These are phyloP conservation scores for Rauvolfia tetraphylla DNA, from an alignment of 257 asterid species.

Conservation along the genomic window DNA sequence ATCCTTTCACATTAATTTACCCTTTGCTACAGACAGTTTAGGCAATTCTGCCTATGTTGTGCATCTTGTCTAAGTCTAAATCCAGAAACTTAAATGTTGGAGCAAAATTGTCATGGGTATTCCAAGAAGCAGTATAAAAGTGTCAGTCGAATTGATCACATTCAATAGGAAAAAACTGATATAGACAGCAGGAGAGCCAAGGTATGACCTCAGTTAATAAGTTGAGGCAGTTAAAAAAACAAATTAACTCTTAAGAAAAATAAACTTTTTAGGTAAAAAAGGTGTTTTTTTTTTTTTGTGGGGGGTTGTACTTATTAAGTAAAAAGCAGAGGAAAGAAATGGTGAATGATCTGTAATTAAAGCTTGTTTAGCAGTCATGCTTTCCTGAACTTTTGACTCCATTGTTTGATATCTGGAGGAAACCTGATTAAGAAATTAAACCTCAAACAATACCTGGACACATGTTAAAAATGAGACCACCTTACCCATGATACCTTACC, in stretches of 20 bases:
- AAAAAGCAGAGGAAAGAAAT: not conserved
- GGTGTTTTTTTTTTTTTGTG: no score
- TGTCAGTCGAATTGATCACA: not conserved
- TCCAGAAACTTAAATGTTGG: not conserved
- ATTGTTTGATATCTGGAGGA: not conserved
- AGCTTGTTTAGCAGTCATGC: not conserved
- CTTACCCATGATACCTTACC: constrained; percentile 83
- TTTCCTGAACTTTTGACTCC: not conserved
- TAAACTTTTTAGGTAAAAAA: not conserved
- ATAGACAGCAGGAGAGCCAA: not conserved
- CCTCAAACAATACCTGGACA: not conserved
- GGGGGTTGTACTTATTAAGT: not conserved
- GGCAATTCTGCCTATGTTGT: not conserved
- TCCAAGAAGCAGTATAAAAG: not conserved
- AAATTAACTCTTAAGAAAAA: not conserved
- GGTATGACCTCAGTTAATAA: not conserved
- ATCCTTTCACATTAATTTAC: not conserved
- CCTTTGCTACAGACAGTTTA: not conserved
- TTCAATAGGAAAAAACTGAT: no score
- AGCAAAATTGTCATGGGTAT: not conserved
- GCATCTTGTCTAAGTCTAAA: not conserved
- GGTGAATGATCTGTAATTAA: not conserved
- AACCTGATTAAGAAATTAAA: constrained; percentile 7
- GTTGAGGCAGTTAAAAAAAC: not conserved
- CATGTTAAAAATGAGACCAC: constrained; percentile 4